Evolutionary conservation across 805 yeast species (phyloP).

Genomic region (Wickerhamomyces strasburgensis): DNA sequence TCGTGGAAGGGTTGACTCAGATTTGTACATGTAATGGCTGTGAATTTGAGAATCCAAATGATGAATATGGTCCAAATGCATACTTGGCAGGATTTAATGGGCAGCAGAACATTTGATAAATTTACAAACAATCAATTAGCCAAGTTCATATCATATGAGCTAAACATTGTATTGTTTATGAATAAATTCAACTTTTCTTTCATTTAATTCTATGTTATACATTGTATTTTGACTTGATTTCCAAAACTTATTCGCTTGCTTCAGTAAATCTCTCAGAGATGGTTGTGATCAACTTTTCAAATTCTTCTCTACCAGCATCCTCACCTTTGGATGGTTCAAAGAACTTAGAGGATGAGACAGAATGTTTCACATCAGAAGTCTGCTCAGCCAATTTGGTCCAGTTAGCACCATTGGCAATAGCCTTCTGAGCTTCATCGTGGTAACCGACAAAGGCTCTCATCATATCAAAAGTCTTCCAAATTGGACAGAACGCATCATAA

Average conservation of each 20-base stretch:
- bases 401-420: conserved; percentile 85
- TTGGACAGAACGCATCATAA: conserved; percentile 98
- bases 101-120: too few relatives aligned
- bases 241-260: conserved; percentile 74
- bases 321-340: conserved; percentile 93
- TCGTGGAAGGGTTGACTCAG: too few relatives aligned
- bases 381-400: conserved; percentile 92
- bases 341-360: conserved; percentile 92
- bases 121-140: too few relatives aligned
- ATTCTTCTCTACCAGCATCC: conserved; percentile 68
- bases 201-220: too few relatives aligned
- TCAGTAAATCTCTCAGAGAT: conserved; percentile 93
- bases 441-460: conserved; percentile 91
- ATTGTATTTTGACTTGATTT: too few relatives aligned
- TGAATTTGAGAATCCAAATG: too few relatives aligned
- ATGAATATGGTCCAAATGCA: too few relatives aligned
- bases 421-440: conserved; percentile 96
- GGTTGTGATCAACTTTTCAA: conserved; percentile 64
- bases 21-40: too few relatives aligned
- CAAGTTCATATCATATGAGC: too few relatives aligned
- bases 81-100: too few relatives aligned
- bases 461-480: conserved; percentile 98
- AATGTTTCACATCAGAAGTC: conserved; percentile 86
- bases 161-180: too few relatives aligned
- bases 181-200: too few relatives aligned